Conservation (phyloP, 192 early-diverging fungal species). For the Mortierella antarctica region DNA sequence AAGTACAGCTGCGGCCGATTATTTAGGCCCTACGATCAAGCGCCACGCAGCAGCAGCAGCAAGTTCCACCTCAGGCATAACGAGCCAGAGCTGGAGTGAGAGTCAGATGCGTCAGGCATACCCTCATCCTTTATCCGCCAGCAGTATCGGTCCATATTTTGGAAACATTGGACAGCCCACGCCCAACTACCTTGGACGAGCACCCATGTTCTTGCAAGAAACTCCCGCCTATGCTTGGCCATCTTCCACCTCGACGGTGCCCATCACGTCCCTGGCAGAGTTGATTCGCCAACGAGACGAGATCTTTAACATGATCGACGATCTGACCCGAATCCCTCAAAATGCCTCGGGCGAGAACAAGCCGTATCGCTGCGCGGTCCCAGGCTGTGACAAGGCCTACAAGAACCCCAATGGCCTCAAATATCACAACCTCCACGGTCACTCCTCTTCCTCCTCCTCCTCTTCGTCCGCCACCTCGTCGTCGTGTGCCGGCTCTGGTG, state of each 20-base stretch:
- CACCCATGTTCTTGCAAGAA: not conserved
- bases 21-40: too few species aligned
- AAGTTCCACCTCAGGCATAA: too few species aligned
- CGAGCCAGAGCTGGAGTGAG: too few species aligned
- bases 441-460: constrained; percentile 73
- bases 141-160: too few species aligned
- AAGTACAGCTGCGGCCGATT: too few species aligned
- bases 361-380: constrained; percentile 90
- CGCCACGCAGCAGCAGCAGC: too few species aligned
- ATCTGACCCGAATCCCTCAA: constrained; percentile 10
- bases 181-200: not conserved
- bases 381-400: constrained; percentile 94
- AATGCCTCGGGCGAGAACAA: constrained; percentile 64
- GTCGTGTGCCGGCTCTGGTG: too few species aligned
- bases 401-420: constrained; percentile 99
- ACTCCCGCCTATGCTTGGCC: not conserved
- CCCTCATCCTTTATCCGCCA: too few species aligned
- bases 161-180: not conserved
- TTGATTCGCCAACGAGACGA: constrained; percentile 31
- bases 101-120: too few species aligned
- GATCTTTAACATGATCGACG: constrained; percentile 26
- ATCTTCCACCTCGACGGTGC: not conserved
- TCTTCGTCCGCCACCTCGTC: too few species aligned
- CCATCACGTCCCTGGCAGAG: constrained; percentile 9
- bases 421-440: constrained; percentile 97